These are phyloP conservation scores for Musa beccarii DNA, from an alignment of 176 grass and related monocot species.

Conservation along the genomic window DNA sequence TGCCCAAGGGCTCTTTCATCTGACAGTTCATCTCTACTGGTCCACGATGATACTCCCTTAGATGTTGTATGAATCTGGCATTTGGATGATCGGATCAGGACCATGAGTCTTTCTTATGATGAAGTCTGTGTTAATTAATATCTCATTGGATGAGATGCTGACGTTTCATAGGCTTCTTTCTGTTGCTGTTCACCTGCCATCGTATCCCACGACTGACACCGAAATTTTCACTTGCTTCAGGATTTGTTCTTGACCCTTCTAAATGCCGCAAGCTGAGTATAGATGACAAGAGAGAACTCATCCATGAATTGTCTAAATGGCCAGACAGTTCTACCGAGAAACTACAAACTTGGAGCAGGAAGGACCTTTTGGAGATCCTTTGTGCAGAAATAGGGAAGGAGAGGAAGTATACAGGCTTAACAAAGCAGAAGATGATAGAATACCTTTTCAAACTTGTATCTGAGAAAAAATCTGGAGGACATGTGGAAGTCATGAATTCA, in stretches of 20 bases:
- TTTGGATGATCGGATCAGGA: not conserved
- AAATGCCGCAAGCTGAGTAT: slow-evolving; percentile 69
- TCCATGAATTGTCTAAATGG: slow-evolving; percentile 67
- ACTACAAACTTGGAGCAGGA: slow-evolving; percentile 77
- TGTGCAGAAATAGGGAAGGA: slow-evolving; percentile 95
- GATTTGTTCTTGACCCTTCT: slow-evolving; percentile 54
- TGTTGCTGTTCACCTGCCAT: not conserved
- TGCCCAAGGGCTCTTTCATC: not conserved
- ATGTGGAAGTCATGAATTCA: slow-evolving; percentile 45
- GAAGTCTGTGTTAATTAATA: not conserved
- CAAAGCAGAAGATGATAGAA: slow-evolving; percentile 94
- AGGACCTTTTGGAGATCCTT: slow-evolving; percentile 93
- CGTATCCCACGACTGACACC: not conserved
- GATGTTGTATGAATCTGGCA: not conserved
- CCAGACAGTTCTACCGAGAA: slow-evolving; percentile 70
- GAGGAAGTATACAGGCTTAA: slow-evolving; percentile 91
- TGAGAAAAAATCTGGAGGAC: slow-evolving; percentile 45
- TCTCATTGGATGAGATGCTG: not conserved
- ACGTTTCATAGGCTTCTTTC: not conserved
- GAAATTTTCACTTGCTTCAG: slow-evolving; percentile 35
- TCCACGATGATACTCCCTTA: no score
- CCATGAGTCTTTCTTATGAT: not conserved
- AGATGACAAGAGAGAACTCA: slow-evolving; percentile 73
- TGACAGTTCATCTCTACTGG: not conserved
- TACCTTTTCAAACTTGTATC: slow-evolving; percentile 80